Percentiles rank a stretch among this genome's conserved stretches.
phyloP scores from a whole-genome alignment of 1,139 yeast species.

The Wickerhamomyces sp. region DNA sequence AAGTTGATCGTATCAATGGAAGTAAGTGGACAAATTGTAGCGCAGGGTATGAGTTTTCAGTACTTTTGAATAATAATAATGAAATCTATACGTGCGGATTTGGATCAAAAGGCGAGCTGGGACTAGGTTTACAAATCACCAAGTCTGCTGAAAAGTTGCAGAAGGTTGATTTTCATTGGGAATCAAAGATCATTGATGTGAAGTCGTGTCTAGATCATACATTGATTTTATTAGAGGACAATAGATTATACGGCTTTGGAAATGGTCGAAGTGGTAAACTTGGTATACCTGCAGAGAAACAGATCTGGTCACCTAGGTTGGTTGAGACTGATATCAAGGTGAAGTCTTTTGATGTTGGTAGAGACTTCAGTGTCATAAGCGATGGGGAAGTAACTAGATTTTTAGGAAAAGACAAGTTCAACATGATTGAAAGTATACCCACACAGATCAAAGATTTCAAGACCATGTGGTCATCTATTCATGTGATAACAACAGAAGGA shows the following conservation, averaged over 20 bases:
- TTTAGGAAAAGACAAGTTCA: slow-evolving; percentile 28
- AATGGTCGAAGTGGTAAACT: slow-evolving; percentile 73
- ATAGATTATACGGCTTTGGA: slow-evolving; percentile 75
- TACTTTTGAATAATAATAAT: slow-evolving; percentile 40
- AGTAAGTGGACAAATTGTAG: slow-evolving; percentile 39
- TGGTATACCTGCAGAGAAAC: slow-evolving; percentile 15
- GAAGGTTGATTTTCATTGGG: slow-evolving; percentile 14
- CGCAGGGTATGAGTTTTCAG: slow-evolving; percentile 79
- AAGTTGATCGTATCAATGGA: slow-evolving; percentile 25
- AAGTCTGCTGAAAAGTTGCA: slow-evolving; percentile 10
- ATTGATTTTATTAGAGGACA: slow-evolving; percentile 38
- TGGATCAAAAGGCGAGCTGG: slow-evolving; percentile 76
- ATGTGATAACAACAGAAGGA: slow-evolving; percentile 30
- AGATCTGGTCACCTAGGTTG: slow-evolving; percentile 24
- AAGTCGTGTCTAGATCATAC: slow-evolving; percentile 55
- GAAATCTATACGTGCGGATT: slow-evolving; percentile 50
- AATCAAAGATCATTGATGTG: slow-evolving; percentile 26
- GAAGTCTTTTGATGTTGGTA: slow-evolving; percentile 32
- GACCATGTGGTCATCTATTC: slow-evolving; percentile 84
- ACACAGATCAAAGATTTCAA: slow-evolving; percentile 24
- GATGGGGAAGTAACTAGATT: slow-evolving; percentile 12
- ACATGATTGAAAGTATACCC: slow-evolving; percentile 13
- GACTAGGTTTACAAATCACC: slow-evolving; percentile 38
- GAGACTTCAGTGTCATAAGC: slow-evolving; percentile 38
- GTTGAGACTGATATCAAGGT: slow-evolving; percentile 15